These are phyloP conservation scores for Claviceps paspali DNA, from an alignment of 2,329 filamentous ascomycete genomes.

Conservation along the genomic window DNA sequence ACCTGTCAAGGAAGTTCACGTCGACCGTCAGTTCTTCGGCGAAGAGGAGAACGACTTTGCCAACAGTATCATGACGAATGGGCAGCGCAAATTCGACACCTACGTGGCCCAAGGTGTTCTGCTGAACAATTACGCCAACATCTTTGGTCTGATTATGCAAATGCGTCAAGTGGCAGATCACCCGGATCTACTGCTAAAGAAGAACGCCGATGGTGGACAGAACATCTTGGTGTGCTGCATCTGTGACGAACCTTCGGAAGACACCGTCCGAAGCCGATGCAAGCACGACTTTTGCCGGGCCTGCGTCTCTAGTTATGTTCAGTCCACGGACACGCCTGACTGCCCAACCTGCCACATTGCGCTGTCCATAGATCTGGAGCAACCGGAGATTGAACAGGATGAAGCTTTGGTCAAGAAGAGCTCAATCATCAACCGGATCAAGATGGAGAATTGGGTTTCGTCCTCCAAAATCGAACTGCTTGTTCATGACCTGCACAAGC, in stretches of 20 bases:
- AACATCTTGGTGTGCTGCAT: slow-evolving; percentile 87
- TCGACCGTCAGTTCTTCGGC: slow-evolving; percentile 92
- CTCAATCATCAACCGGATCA: slow-evolving; percentile 96
- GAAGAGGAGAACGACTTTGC: slow-evolving; percentile 95
- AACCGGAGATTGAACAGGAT: slow-evolving; percentile 89
- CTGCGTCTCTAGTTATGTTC: slow-evolving; percentile 40
- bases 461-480: slow-evolving; percentile 97
- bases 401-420: slow-evolving; percentile 78
- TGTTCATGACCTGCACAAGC: slow-evolving; percentile 82
- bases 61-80: slow-evolving; percentile 86
- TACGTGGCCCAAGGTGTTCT: slow-evolving; percentile 91
- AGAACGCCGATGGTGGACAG: slow-evolving; percentile 69
- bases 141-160: slow-evolving; percentile 97
- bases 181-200: slow-evolving; percentile 84
- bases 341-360: slow-evolving; percentile 88
- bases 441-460: slow-evolving; percentile 97
- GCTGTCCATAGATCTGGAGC: slow-evolving; percentile 81
- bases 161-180: slow-evolving; percentile 98
- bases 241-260: slow-evolving; percentile 91
- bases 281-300: slow-evolving; percentile 55
- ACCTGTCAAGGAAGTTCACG: slow-evolving; percentile 81
- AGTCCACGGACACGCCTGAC: slow-evolving; percentile 60
- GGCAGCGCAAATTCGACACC: slow-evolving; percentile 79
- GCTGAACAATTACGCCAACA: slow-evolving; percentile 96
- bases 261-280: slow-evolving; percentile 82